These are phyloP conservation scores for Cicer yamashitae DNA, from an alignment of 306 rosid species.

Conservation along the genomic window DNA sequence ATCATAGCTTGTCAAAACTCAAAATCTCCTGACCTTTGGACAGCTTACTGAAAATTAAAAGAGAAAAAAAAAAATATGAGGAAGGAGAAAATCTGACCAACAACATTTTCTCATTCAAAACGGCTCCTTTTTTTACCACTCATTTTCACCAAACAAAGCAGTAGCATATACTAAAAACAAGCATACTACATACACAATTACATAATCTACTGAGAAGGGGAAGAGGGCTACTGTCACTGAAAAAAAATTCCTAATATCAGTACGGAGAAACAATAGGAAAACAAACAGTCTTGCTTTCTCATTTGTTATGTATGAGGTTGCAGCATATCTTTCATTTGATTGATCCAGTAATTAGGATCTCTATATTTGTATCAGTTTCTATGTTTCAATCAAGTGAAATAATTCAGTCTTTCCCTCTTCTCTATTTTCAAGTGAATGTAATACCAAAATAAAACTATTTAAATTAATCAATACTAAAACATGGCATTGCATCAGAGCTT, in stretches of 20 bases:
- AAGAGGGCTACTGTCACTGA: no score
- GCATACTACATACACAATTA: not conserved
- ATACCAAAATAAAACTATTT: not conserved
- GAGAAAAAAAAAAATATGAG: not conserved
- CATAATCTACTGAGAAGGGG: not conserved
- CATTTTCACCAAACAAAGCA: not conserved
- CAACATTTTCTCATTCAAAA: not conserved
- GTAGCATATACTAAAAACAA: not conserved
- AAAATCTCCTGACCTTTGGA: not conserved
- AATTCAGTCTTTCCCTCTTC: no score
- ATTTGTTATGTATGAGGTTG: no score
- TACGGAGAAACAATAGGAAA: no score
- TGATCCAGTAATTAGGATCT: no score
- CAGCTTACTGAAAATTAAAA: not conserved
- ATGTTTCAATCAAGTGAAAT: no score
- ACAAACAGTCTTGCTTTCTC: no score
- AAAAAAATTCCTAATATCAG: no score
- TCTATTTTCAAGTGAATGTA: no score
- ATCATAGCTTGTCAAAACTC: no score
- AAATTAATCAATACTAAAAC: slow-evolving; percentile 1
- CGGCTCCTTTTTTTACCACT: not conserved
- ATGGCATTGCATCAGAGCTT: slow-evolving; percentile 34
- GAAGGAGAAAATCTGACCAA: not conserved
- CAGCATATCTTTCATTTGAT: no score
- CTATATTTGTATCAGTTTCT: no score